Conservation (phyloP, 2,329 filamentous ascomycete genomes). For the Sphaerulina musiva region DNA sequence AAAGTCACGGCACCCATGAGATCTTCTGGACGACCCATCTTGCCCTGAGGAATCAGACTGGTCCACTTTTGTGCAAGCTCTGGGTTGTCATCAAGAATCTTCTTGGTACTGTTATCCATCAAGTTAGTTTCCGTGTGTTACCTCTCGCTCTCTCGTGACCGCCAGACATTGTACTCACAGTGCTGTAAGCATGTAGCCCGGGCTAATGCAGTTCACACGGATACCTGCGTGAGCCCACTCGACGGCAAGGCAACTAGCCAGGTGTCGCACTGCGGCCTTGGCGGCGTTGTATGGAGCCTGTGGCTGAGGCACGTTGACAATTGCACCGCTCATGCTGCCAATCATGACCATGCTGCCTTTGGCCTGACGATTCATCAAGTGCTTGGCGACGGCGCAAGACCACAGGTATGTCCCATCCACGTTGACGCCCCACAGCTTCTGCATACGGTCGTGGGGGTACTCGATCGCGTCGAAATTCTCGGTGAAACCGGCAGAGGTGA, state of each 20-base stretch:
- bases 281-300: conserved; percentile 89
- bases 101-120: conserved; percentile 61
- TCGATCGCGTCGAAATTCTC: conserved; percentile 90
- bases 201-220: conserved; percentile 89
- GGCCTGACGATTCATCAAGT: conserved; percentile 74
- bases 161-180: conserved; percentile 53
- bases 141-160: background rate
- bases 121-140: conserved; percentile 10
- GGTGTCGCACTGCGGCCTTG: conserved; percentile 84
- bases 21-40: conserved; percentile 88
- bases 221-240: conserved; percentile 88
- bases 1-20: conserved; percentile 90
- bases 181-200: conserved; percentile 93
- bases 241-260: conserved; percentile 80
- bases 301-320: conserved; percentile 92
- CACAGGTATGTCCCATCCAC: conserved; percentile 90
- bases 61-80: conserved; percentile 87
- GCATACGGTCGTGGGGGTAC: conserved; percentile 84
- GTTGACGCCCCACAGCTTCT: conserved; percentile 91
- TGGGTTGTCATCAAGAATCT: conserved; percentile 89
- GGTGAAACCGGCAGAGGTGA: conserved; percentile 93
- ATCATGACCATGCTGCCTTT: conserved; percentile 89
- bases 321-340: conserved; percentile 86
- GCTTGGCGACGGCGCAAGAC: conserved; percentile 74
- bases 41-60: conserved; percentile 82